Base-by-base conservation (phyloP, 2,329 filamentous ascomycete genomes). In the Penicillium glabrum region DNA sequence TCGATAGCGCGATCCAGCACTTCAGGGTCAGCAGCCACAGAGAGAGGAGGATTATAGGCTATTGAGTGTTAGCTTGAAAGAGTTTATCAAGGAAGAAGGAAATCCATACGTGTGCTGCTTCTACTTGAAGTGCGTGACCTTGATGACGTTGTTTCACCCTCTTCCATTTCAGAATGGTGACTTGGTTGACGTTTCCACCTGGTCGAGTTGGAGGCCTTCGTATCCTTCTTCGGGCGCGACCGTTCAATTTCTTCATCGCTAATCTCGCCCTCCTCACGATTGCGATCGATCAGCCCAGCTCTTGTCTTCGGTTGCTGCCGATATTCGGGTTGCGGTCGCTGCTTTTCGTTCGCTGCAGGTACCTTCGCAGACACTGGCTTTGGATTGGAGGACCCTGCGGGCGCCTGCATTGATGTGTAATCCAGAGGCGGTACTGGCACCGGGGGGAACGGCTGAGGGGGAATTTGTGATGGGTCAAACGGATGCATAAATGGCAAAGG, bases 251-350 rank as follows among this genome's bases (percentile, higher is more conserved):
- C 86, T 19, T 81, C 83, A 65, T 93, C 90, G 61, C 86, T 89
- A 29, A 95, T 72, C 71, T 96, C 91, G 16, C 89, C 90, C 66
- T 96, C 90, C 67, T 95, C 90, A 54, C 77, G 77, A 55, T 83
- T 80, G 53, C 72, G 72, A 46, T 79, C 29, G 13, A 35, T 7
- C 11, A 24, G 11, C 7, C 9, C 19, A n/a, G 19, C 70, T 11
- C 41, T 19, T 48, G 72, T 62, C 29, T 71, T 67, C 16, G 71
- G 44, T 44, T 16, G 41, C 9, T 11, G n/a, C 35, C 26, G 48
- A 33, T 24, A 41, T 1, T 23, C 24, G 45, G 48, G 46, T 1
- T 23, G 31, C 14, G 39, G 33, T 14, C 27, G 29, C 33, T 50
- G 65, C 54, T 35, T 49, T 44, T 45, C 13, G 27, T 14, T 29